Conservation (phyloP, 192 early-diverging fungal species). For the Umbelopsis sp. region DNA sequence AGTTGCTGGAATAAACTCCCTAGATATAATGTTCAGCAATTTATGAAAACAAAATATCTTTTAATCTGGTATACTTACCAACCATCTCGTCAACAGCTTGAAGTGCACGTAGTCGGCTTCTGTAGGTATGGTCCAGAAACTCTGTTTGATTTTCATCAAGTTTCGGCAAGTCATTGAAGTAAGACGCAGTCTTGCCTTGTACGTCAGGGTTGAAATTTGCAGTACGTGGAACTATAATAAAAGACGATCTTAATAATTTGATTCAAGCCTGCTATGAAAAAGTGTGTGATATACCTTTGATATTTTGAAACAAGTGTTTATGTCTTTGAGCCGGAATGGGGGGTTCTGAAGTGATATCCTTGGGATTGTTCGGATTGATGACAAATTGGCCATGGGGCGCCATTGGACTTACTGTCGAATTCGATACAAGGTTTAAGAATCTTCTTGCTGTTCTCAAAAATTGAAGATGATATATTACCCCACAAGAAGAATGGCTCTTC, state of each 20-base stretch:
- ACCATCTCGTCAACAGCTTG: slow-evolving; percentile 68
- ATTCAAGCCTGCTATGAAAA: background rate
- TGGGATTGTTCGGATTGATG: slow-evolving; percentile 29
- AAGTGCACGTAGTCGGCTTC: slow-evolving; percentile 55
- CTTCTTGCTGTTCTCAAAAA: background rate
- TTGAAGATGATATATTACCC: slow-evolving; percentile 18
- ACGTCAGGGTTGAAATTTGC: slow-evolving; percentile 60
- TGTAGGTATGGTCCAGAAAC: slow-evolving; percentile 52
- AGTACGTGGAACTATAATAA: slow-evolving; percentile 46
- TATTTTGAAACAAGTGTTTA: slow-evolving; percentile 53
- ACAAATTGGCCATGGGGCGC: slow-evolving; percentile 62
- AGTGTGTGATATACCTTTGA: slow-evolving; percentile 30
- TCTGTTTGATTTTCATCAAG: slow-evolving; percentile 43
- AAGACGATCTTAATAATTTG: background rate
- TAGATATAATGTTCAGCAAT: background rate
- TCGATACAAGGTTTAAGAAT: background rate
- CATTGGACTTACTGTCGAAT: slow-evolving; percentile 55
- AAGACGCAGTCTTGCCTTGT: slow-evolving; percentile 55
- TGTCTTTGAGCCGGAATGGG: slow-evolving; percentile 64
- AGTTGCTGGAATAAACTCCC: slow-evolving; percentile 49
- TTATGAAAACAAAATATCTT: too few species aligned
- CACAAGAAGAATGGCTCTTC: slow-evolving; percentile 47
- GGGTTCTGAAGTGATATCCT: slow-evolving; percentile 28
- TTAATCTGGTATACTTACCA: slow-evolving; percentile 26
- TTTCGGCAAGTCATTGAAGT: slow-evolving; percentile 49